Percentiles rank a stretch among this genome's conserved stretches.
Conservation (phyloP, 768 basidiomycete genomes). For the Podaxis sp. region DNA sequence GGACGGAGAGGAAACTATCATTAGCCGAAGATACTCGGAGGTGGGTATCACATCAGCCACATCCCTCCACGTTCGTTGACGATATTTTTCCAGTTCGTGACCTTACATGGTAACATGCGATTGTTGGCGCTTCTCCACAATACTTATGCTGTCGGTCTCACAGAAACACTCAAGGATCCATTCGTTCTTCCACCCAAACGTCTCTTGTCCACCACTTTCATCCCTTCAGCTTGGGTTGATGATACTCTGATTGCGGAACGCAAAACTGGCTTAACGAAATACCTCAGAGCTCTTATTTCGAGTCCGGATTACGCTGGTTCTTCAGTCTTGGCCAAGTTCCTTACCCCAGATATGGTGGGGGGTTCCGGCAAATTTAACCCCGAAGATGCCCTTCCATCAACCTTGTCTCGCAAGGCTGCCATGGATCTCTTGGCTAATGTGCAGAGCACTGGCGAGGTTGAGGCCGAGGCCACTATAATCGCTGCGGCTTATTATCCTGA, state of each 20-base stretch:
- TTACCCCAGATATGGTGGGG: slow-evolving; percentile 17
- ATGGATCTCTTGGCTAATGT: slow-evolving; percentile 9
- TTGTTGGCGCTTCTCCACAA: not conserved
- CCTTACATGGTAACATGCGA: not conserved
- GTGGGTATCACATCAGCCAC: slow-evolving; percentile 22
- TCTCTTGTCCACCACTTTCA: slow-evolving; percentile 36
- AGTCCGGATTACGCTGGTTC: slow-evolving; percentile 28
- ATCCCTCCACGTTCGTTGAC: not conserved
- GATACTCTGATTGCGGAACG: slow-evolving; percentile 44
- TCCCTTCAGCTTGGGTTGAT: slow-evolving; percentile 46
- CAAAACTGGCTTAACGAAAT: slow-evolving; percentile 37
- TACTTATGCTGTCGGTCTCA: not conserved
- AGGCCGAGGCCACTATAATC: slow-evolving; percentile 19
- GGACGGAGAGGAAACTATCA: slow-evolving; percentile 26
- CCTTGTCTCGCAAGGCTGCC: slow-evolving; percentile 17
- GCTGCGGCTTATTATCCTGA: slow-evolving; percentile 50
- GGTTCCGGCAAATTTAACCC: slow-evolving; percentile 12
- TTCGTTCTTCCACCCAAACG: slow-evolving; percentile 39
- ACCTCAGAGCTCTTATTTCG: slow-evolving; percentile 32
- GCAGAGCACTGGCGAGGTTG: not conserved
- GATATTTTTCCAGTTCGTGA: not conserved
- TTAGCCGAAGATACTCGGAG: slow-evolving; percentile 43
- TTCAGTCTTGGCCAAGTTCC: slow-evolving; percentile 31
- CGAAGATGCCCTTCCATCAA: slow-evolving; percentile 37
- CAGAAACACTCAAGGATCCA: slow-evolving; percentile 22